Evolutionary conservation across 768 basidiomycete species (phyloP).

Genomic region (Lactifluus hygrophoroides): DNA sequence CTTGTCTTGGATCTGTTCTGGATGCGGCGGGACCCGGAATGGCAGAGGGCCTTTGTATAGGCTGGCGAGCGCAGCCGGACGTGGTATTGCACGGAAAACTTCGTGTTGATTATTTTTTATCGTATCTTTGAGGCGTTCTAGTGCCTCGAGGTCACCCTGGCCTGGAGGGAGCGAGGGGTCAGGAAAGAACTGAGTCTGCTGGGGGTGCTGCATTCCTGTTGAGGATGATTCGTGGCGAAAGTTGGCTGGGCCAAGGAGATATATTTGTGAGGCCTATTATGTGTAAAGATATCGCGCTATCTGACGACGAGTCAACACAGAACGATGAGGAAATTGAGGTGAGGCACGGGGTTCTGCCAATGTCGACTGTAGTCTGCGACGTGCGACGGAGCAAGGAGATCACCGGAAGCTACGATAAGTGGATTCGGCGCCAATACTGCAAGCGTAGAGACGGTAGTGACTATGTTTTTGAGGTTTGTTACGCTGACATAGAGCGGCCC

Average conservation of each 20-base stretch:
- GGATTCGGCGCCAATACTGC: no score
- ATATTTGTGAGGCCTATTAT: slow-evolving; percentile 29
- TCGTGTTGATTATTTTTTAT: slow-evolving; percentile 71
- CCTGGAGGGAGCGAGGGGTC: slow-evolving; percentile 37
- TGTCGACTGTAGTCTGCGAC: no score
- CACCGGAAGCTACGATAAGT: no score
- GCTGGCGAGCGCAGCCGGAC: slow-evolving; percentile 53
- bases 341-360: no score
- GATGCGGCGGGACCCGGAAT: slow-evolving; percentile 28
- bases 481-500: slow-evolving; percentile 39
- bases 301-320: neutral
- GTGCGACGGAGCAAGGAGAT: neutral
- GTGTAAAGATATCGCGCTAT: no score
- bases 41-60: slow-evolving; percentile 52
- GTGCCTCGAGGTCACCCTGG: slow-evolving; percentile 59
- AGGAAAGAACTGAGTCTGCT: slow-evolving; percentile 11
- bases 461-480: slow-evolving; percentile 51
- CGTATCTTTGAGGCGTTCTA: slow-evolving; percentile 64
- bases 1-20: slow-evolving; percentile 27
- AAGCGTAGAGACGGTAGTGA: no score
- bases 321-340: neutral
- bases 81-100: slow-evolving; percentile 55
- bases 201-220: slow-evolving; percentile 9
- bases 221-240: slow-evolving; percentile 19
- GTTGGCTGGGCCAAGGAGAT: neutral